Evolutionary conservation across 176 grass and related monocot genomes (phyloP), one percentile per base, ranked within the genome.

Genomic region (Musa troglodytarum): DNA sequence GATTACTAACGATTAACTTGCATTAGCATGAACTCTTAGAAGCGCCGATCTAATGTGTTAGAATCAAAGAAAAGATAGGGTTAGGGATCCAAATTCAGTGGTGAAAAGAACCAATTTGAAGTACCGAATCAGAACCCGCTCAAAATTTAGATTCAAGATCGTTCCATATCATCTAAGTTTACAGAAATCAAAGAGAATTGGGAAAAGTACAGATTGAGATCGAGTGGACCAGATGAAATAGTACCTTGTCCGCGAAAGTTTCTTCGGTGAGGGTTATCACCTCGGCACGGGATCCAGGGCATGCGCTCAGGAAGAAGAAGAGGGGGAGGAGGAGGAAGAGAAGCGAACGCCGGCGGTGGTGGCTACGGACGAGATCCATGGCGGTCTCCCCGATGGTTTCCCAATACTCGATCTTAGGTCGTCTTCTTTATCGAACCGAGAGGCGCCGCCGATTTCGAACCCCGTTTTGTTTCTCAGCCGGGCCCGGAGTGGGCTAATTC

Each of bases 181-280:
- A 43, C 34, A 43, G 34, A 6, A 43, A 43, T 43, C 34, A 76
- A 54, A 52, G 54, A 72, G 21, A 24, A 1, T 13, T 14, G 21
- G 16, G 15, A 19, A 69, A 53, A 20, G 79, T 21, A 15, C 6
- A 56, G 55, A 61, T 49, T 2, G 2, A 28, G 15, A 34, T n/a
- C 16, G 0, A 75, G 2, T 14, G 7, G 51, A 72, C 8, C 77
- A 43, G 2, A 11, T 21, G 15, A 24, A 23, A 53, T 13, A 22
- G 62, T 66, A 97, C 90, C 94, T 97, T 97, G 69, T 93, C 94
- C 43, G 79, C 24, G 90, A 97, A 97, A 77, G 90, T 93, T 68
- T 97, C 94, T 2, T 80, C 88, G 50, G 90, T 91, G 82, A 97
- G 94, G 28, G 94, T 88, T 72, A 97, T 87, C 51, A 93, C 88